Conservation (phyloP, 805 yeast genomes). For the Metschnikowia santaceciliae region DNA sequence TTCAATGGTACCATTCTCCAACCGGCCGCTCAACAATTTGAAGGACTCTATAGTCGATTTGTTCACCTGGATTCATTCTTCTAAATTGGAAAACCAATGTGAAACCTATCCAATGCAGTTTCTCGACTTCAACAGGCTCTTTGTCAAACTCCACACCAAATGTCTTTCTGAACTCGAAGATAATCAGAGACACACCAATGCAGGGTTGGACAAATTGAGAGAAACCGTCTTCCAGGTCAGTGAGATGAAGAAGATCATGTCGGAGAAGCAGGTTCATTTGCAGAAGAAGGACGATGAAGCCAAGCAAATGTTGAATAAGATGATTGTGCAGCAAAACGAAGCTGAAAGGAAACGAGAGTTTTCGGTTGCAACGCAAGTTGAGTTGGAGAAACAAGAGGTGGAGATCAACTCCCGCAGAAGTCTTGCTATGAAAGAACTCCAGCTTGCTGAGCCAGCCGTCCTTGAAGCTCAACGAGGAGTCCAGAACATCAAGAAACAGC, state of each 20-base stretch:
- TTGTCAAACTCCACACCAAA: constrained; percentile 37
- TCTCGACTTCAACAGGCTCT: constrained; percentile 46
- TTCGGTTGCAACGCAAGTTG: constrained; percentile 68
- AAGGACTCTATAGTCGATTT: constrained; percentile 47
- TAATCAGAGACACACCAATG: constrained; percentile 64
- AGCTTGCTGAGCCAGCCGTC: constrained; percentile 78
- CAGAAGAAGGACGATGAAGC: constrained; percentile 64
- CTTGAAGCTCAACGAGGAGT: constrained; percentile 84
- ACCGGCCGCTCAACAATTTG: constrained; percentile 20
- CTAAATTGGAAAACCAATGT: constrained; percentile 13
- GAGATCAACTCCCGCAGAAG: constrained; percentile 52
- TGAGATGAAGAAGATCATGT: constrained; percentile 50
- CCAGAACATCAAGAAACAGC: constrained; percentile 89
- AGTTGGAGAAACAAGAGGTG: constrained; percentile 62
- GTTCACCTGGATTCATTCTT: constrained; percentile 45
- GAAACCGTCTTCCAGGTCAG: constrained; percentile 76
- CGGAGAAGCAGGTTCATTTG: constrained; percentile 49
- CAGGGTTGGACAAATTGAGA: constrained; percentile 69
- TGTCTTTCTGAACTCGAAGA: constrained; percentile 53
- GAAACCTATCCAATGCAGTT: constrained; percentile 52
- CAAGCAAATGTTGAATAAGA: constrained; percentile 60
- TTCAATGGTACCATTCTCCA: constrained; percentile 11
- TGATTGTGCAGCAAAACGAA: constrained; percentile 83
- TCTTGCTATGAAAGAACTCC: constrained; percentile 60
- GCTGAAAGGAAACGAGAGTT: constrained; percentile 89